phyloP scores from a whole-genome alignment of 768 basidiomycete genomes.

The Suillus spraguei region DNA sequence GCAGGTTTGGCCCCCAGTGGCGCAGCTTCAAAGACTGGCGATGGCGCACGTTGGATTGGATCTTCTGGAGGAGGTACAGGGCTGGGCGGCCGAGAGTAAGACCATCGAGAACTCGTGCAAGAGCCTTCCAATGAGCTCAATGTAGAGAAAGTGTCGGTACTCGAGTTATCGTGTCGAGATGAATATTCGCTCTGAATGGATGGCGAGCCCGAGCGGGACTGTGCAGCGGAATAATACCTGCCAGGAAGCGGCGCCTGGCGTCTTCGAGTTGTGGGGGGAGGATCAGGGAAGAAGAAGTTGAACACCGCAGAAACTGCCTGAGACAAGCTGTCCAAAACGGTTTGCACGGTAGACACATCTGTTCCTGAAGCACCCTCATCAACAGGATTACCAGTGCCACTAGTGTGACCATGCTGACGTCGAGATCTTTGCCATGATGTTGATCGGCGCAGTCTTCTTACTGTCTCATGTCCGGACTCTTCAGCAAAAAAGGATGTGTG shows the following conservation, averaged over 20 bases:
- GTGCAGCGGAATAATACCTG: conserved; percentile 27
- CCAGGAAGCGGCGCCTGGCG: conserved; percentile 21
- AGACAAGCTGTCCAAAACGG: conserved; percentile 20
- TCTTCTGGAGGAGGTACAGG: conserved; percentile 29
- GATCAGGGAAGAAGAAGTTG: conserved; percentile 9
- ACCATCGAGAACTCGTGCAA: conserved; percentile 40
- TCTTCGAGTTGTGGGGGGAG: conserved; percentile 7
- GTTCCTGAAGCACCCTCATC: neutral
- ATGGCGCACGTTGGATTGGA: conserved; percentile 31
- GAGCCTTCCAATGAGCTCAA: conserved; percentile 49
- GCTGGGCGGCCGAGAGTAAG: conserved; percentile 22
- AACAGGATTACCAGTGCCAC: neutral
- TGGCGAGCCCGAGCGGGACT: conserved; percentile 16
- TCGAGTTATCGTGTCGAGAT: conserved; percentile 29
- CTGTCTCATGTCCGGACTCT: conserved; percentile 34
- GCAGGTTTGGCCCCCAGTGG: conserved; percentile 10
- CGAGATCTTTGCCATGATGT: conserved; percentile 22
- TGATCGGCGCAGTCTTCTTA: conserved; percentile 13
- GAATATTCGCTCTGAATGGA: conserved; percentile 12
- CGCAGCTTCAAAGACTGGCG: conserved; percentile 30
- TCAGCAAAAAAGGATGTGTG: conserved; percentile 62
- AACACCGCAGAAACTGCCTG: conserved; percentile 22
- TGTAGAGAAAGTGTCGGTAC: conserved; percentile 43
- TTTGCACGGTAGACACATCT: conserved; percentile 17
- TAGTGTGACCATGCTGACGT: conserved; percentile 3